Percentiles rank a stretch among this genome's conserved stretches.
phyloP scores from a whole-genome alignment of 495 filamentous ascomycete species.

The Hapsidospora chrysogenum region DNA sequence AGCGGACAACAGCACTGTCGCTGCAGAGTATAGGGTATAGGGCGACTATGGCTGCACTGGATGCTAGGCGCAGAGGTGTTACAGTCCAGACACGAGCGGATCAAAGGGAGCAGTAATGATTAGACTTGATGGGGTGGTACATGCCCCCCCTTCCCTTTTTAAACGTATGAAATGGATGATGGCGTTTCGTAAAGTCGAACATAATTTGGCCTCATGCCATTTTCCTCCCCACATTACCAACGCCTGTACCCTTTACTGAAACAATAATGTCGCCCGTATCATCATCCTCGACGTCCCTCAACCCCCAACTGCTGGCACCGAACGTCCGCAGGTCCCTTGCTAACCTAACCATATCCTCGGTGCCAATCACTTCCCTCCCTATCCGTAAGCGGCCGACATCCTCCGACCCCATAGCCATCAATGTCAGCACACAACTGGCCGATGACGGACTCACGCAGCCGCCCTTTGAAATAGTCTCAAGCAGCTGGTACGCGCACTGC shows the following conservation, averaged over 20 bases:
- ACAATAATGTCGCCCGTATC: conserved; percentile 58
- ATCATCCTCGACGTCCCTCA: conserved; percentile 59
- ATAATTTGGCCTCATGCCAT: conserved; percentile 39
- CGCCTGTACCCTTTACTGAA: conserved; percentile 81
- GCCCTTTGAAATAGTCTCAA: conserved; percentile 66
- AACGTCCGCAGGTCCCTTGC: conserved; percentile 73
- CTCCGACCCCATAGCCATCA: conserved; percentile 91
- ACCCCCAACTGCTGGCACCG: conserved; percentile 72
- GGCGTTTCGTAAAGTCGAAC: no score
- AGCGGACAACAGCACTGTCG: conserved; percentile 30
- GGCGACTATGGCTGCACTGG: conserved; percentile 26
- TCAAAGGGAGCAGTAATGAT: not conserved
- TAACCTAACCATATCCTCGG: conserved; percentile 59
- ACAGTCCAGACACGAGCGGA: conserved; percentile 1
- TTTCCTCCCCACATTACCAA: conserved; percentile 92
- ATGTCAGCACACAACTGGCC: conserved; percentile 51
- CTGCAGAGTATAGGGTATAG: conserved; percentile 32
- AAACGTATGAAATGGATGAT: no score
- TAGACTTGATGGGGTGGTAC: no score
- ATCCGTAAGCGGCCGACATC: conserved; percentile 39
- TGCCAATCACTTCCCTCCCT: conserved; percentile 63
- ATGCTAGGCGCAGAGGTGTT: conserved; percentile 12
- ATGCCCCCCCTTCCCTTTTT: no score
- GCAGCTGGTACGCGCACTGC: conserved; percentile 72
- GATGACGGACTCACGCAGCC: conserved; percentile 63